Evolutionary conservation across 2,329 filamentous ascomycete genomes (phyloP).

Genomic region (Alternaria sp.): DNA sequence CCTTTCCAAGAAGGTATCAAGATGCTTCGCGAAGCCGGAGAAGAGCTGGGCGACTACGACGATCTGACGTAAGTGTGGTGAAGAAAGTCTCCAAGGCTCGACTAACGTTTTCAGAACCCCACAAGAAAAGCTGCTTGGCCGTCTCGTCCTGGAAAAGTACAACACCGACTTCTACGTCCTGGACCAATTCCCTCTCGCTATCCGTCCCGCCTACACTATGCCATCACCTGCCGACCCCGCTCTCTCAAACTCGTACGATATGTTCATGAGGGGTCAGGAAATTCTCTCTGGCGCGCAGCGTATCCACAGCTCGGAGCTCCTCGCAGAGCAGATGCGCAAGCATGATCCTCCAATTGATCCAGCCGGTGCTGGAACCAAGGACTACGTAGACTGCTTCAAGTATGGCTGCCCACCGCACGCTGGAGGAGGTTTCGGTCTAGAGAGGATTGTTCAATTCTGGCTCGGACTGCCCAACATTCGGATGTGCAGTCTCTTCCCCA

Average conservation of each 20-base stretch:
- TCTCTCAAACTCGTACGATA: conserved; percentile 70
- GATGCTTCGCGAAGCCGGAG: conserved; percentile 78
- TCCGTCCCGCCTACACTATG: conserved; percentile 93
- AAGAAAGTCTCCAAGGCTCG: neutral
- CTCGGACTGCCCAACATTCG: conserved; percentile 70
- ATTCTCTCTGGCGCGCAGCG: conserved; percentile 73
- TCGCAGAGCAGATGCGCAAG: conserved; percentile 65
- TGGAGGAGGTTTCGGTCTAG: conserved; percentile 70
- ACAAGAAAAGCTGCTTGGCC: conserved; percentile 88
- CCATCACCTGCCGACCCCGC: conserved; percentile 61
- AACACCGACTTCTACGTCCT: conserved; percentile 96
- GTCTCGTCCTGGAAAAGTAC: conserved; percentile 85
- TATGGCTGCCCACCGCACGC: conserved; percentile 71
- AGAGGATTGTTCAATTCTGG: conserved; percentile 73
- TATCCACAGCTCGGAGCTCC: conserved; percentile 68
- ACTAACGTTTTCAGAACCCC: conserved; percentile 62
- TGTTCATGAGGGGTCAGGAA: conserved; percentile 76
- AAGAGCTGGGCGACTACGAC: conserved; percentile 78
- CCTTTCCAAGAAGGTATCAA: conserved; percentile 81
- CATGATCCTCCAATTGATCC: conserved; percentile 67
- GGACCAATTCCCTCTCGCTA: conserved; percentile 91
- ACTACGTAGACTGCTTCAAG: conserved; percentile 70
- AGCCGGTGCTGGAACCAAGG: conserved; percentile 65
- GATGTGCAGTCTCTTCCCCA: conserved; percentile 68
- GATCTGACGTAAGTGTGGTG: conserved; percentile 66